Evolutionary conservation across 805 yeast species (phyloP).

Genomic region (Zygotorulaspora danielsina): DNA sequence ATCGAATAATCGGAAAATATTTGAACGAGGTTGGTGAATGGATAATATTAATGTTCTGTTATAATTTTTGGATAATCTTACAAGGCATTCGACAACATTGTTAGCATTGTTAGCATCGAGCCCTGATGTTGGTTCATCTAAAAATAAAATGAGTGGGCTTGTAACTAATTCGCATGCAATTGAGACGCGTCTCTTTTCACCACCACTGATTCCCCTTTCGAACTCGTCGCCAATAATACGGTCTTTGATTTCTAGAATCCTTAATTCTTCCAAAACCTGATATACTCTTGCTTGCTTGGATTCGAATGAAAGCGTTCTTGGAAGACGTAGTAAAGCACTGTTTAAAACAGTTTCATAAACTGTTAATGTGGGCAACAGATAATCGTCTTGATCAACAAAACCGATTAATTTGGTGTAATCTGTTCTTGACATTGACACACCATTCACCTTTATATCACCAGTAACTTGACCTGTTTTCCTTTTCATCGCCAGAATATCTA

Average conservation of each 20-base stretch:
- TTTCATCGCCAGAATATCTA: constrained; percentile 88
- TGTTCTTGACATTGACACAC: constrained; percentile 38
- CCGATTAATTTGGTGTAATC: constrained; percentile 71
- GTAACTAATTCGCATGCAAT: constrained; percentile 93
- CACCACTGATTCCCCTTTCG: constrained; percentile 81
- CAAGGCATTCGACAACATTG: constrained; percentile 82
- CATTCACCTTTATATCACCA: constrained; percentile 77
- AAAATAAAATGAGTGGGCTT: constrained; percentile 72
- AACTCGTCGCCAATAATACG: constrained; percentile 84
- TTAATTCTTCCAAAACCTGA: constrained; percentile 79
- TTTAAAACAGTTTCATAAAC: constrained; percentile 94
- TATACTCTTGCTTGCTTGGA: constrained; percentile 75
- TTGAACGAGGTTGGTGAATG: constrained; percentile 95
- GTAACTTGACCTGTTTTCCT: constrained; percentile 65
- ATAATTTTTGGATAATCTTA: constrained; percentile 70
- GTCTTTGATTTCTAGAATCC: constrained; percentile 79
- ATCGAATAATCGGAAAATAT: constrained; percentile 88
- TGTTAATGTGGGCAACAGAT: constrained; percentile 83
- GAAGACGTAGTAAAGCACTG: constrained; percentile 84
- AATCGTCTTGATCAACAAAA: constrained; percentile 95
- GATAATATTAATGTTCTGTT: constrained; percentile 88
- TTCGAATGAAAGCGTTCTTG: constrained; percentile 66
- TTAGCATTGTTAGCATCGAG: constrained; percentile 90
- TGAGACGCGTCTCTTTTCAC: constrained; percentile 84
- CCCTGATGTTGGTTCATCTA: constrained; percentile 96